A percentile compares a stretch with the other conserved stretches of the same genome.
Evolutionary conservation across 164 flowering plant species (phyloP).

Genomic region (Saururus chinensis): DNA sequence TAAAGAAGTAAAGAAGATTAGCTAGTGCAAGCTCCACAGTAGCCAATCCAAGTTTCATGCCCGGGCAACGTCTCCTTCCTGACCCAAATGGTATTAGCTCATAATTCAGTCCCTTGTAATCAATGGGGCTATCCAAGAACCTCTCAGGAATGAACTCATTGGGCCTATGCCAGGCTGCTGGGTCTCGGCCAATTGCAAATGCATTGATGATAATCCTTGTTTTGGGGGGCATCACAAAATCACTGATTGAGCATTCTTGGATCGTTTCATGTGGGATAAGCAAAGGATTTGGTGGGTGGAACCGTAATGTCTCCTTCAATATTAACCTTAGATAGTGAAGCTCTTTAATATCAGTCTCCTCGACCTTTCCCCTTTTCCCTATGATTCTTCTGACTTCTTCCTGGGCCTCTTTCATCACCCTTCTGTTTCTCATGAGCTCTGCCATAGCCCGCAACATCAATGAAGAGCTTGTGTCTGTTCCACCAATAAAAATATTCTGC

Average conservation of each 20-base stretch:
- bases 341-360: not conserved
- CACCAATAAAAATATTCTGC: not conserved
- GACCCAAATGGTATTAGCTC: not conserved
- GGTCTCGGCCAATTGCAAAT: not conserved
- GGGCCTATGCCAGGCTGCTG: not conserved
- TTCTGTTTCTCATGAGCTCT: not conserved
- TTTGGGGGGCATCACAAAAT: not conserved
- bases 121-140: not conserved
- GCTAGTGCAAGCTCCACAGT: not conserved
- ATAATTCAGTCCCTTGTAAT: not conserved
- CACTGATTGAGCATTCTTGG: not conserved
- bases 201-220: slow-evolving; percentile 7
- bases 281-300: not conserved
- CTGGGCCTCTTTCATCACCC: not conserved
- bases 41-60: not conserved
- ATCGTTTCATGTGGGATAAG: not conserved
- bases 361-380: not conserved
- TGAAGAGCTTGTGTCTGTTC: not conserved
- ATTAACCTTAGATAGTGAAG: not conserved
- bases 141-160: not conserved
- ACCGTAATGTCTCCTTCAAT: not conserved
- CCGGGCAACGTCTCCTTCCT: not conserved
- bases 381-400: not conserved
- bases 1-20: not conserved
- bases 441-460: not conserved